Evolutionary conservation across 257 asterid genomes (phyloP).

Genomic region (Petunia axillaris): DNA sequence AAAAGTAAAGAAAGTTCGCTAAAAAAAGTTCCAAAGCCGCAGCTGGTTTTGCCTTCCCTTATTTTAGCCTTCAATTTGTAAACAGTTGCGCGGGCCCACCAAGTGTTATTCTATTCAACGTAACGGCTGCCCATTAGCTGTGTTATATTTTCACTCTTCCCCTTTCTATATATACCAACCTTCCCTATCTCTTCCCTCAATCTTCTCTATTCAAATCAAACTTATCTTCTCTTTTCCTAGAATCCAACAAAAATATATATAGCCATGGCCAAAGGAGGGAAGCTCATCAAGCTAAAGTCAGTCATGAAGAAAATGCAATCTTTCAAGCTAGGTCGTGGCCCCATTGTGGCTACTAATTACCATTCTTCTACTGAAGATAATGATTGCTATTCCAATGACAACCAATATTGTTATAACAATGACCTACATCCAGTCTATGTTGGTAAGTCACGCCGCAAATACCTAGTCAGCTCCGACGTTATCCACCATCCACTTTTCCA

Average conservation of each 20-base stretch:
- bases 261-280: constrained; percentile 35
- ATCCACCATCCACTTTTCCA: constrained; percentile 68
- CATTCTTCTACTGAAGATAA: background rate
- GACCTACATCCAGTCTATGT: constrained; percentile 73
- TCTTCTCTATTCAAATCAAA: background rate
- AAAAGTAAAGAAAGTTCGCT: too few species aligned
- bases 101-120: too few species aligned
- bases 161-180: constrained; percentile 20
- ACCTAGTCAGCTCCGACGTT: constrained; percentile 61
- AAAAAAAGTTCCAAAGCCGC: too few species aligned
- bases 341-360: background rate
- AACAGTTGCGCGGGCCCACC: too few species aligned
- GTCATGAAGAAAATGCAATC: constrained; percentile 40
- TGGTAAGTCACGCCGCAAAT: constrained; percentile 69
- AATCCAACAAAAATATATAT: background rate
- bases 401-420: background rate
- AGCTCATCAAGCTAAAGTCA: constrained; percentile 34
- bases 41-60: too few species aligned
- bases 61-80: too few species aligned
- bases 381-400: background rate
- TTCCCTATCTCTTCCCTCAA: background rate
- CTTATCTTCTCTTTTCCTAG: background rate
- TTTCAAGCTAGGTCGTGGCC: constrained; percentile 30
- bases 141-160: too few species aligned
- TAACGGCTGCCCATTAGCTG: too few species aligned